phyloP scores from a whole-genome alignment of 257 asterid genomes.

The Avicennia marina region DNA sequence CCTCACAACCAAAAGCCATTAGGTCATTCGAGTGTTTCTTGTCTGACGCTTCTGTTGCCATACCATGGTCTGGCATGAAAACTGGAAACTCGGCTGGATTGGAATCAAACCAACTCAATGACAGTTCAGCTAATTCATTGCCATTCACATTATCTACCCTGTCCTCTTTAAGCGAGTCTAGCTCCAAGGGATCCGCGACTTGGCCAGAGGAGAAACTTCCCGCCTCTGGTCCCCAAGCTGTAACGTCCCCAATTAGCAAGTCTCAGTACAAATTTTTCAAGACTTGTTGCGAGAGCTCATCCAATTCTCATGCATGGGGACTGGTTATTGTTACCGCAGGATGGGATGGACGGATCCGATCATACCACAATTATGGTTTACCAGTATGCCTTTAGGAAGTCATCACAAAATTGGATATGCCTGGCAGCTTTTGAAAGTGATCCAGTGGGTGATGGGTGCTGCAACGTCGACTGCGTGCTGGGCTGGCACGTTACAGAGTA shows the following conservation, averaged over 20 bases:
- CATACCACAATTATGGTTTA: constrained; percentile 84
- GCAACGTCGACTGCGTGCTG: no score
- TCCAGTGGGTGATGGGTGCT: no score
- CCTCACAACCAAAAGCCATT: constrained; percentile 38
- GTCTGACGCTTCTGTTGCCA: constrained; percentile 65
- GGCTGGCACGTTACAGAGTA: no score
- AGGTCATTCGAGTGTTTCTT: constrained; percentile 67
- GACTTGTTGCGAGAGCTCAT: not conserved
- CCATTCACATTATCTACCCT: constrained; percentile 49
- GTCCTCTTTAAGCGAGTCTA: constrained; percentile 49
- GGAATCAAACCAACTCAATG: constrained; percentile 16
- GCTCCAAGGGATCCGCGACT: constrained; percentile 70
- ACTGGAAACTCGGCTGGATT: not conserved
- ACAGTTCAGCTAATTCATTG: constrained; percentile 20
- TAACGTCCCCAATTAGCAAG: constrained; percentile 34
- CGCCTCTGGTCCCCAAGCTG: constrained; percentile 24
- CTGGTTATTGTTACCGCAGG: constrained; percentile 80
- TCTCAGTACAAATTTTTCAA: constrained; percentile 12
- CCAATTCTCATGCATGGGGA: constrained; percentile 79
- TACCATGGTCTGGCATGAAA: constrained; percentile 69
- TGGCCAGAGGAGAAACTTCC: constrained; percentile 99
- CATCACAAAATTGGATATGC: no score
- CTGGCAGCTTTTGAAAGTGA: no score
- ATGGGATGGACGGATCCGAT: constrained; percentile 81
- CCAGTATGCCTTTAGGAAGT: constrained; percentile 58